Evolutionary conservation across 2,329 filamentous ascomycete species (phyloP).

Genomic region (Sphaceloma murrayae): DNA sequence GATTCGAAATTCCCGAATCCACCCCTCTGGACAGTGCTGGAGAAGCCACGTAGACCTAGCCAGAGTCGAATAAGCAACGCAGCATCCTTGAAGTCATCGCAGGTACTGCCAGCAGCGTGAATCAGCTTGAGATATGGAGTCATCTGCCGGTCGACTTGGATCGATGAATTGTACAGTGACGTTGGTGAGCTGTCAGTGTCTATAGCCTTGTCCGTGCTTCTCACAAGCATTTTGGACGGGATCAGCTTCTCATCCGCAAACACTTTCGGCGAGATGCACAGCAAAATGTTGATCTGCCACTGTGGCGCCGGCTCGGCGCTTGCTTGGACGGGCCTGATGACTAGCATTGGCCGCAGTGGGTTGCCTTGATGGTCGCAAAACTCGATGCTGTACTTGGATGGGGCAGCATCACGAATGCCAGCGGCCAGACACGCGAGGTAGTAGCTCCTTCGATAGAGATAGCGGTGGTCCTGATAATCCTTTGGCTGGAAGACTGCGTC

Average conservation of each 20-base stretch:
- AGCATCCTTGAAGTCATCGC: constrained; percentile 67
- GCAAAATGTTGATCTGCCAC: constrained; percentile 65
- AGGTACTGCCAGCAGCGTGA: constrained; percentile 58
- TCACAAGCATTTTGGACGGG: constrained; percentile 60
- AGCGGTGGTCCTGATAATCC: constrained; percentile 85
- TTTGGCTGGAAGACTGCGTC: constrained; percentile 73
- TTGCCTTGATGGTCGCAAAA: constrained; percentile 28
- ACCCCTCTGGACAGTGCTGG: constrained; percentile 57
- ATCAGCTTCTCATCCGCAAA: constrained; percentile 65
- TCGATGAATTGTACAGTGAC: constrained; percentile 78
- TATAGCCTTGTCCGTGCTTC: constrained; percentile 41
- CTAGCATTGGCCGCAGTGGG: constrained; percentile 56
- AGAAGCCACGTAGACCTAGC: constrained; percentile 80
- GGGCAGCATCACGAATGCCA: constrained; percentile 54
- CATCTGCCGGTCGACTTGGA: constrained; percentile 68
- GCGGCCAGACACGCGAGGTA: constrained; percentile 76
- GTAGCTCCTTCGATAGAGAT: constrained; percentile 90
- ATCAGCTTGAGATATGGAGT: constrained; percentile 67
- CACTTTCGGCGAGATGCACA: constrained; percentile 56
- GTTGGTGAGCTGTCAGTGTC: constrained; percentile 43
- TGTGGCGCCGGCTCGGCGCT: constrained; percentile 26
- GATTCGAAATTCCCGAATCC: constrained; percentile 94
- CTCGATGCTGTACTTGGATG: constrained; percentile 43
- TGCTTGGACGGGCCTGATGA: constrained; percentile 34
- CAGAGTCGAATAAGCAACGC: constrained; percentile 80